Base-by-base conservation (phyloP, 2,329 filamentous ascomycete species). In the Fusarium lyarnte region DNA sequence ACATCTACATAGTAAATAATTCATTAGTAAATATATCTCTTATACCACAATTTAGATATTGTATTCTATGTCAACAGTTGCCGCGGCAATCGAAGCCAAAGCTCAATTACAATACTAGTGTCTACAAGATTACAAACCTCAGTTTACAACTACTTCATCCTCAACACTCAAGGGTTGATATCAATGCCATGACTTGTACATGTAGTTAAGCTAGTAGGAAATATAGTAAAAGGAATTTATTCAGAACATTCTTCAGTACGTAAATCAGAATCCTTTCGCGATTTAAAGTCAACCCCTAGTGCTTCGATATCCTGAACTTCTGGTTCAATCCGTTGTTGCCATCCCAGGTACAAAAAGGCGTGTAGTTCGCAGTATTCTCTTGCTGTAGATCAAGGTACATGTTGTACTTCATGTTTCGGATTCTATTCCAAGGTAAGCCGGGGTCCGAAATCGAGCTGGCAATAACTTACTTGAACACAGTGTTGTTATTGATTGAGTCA, bases 341-440 rank as follows among this genome's bases (percentile, higher is more conserved):
- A 31, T 47, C 45, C 21, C 21, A 47, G 27, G 45, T 47, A 29
- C 31, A 21, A 17, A 47, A 47, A 6, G 45, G 45, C 45, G 45
- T 47, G 1, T 31, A 47, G 27, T 47, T 47, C 0, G 27, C 8
- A 0, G 45, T n/a, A 10, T 47, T 5, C 3, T 10, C 5, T 10
- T 31, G 14, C 10, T 31, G 27, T 0, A 47, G 0, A 0, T 47
- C 45, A 1, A 47, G 14, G 11, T 47, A 47, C 45, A 47, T 47
- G 45, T 14, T 21, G 3, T 47, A 8, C 45, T 47, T 47, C 7
- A 47, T 0, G 27, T 47, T 47, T 31, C 27, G 27, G 14, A 47
- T 47, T 12, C 27, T 47, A 2, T 9, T 47, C n/a, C 14, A 17
- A n/a, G n/a, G 45, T 47, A 8, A 47, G 14, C 14, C 3, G 8